Evolutionary conservation across 2,329 filamentous ascomycete species (phyloP).

Genomic region (Diplodia intermedia): DNA sequence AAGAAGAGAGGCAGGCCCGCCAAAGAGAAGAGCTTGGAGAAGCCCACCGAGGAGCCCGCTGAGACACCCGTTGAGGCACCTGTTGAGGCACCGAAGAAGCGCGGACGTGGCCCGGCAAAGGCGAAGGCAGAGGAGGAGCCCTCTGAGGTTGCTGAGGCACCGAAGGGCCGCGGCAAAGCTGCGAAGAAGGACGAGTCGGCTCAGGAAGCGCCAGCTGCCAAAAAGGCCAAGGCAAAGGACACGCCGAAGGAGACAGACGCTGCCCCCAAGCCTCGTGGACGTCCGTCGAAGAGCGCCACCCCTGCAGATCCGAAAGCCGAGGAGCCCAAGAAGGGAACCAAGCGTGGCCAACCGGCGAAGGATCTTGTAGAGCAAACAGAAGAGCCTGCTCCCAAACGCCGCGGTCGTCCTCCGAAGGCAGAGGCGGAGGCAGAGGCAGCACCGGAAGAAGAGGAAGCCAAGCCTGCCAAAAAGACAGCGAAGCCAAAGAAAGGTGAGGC

Average conservation of each 20-base stretch:
- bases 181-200: neutral
- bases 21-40: conserved; percentile 28
- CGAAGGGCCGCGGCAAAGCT: conserved; percentile 33
- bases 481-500: conserved; percentile 16
- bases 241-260: neutral
- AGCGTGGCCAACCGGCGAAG: conserved; percentile 17
- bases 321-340: conserved; percentile 7
- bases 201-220: neutral
- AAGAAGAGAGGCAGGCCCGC: conserved; percentile 33
- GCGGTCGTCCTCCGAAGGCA: conserved; percentile 24
- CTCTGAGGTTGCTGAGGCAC: conserved; percentile 33
- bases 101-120: conserved; percentile 26
- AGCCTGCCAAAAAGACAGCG: conserved; percentile 14
- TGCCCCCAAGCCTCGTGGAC: conserved; percentile 16
- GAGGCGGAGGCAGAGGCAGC: conserved; percentile 7
- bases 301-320: conserved; percentile 6
- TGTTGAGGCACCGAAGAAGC: conserved; percentile 31
- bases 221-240: neutral
- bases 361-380: conserved; percentile 26
- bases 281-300: conserved; percentile 6
- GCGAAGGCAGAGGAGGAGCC: conserved; percentile 26
- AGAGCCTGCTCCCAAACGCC: conserved; percentile 29
- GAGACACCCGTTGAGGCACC: conserved; percentile 6
- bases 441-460: neutral
- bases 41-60: conserved; percentile 15